A percentile compares a stretch with the other conserved stretches of the same genome.
phyloP scores from a whole-genome alignment of 1,139 yeast genomes.

The Candida pseudoviswanathii region DNA sequence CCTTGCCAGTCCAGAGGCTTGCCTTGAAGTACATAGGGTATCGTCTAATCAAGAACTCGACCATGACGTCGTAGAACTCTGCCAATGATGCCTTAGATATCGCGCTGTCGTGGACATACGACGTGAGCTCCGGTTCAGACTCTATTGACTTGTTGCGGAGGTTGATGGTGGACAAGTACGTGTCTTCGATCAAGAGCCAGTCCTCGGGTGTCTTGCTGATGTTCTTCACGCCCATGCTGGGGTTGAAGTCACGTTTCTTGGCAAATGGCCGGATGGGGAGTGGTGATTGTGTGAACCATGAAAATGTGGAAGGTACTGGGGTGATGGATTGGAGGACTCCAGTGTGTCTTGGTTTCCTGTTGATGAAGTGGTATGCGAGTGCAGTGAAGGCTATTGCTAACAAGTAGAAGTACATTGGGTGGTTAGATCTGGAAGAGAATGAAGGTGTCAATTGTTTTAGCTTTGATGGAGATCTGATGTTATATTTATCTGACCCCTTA shows the following conservation, averaged over 20 bases:
- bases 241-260: slow-evolving; percentile 38
- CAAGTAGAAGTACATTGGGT: neutral
- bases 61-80: slow-evolving; percentile 35
- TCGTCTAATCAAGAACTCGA: slow-evolving; percentile 28
- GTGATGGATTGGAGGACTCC: slow-evolving; percentile 7
- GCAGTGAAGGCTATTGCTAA: neutral
- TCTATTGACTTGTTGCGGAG: slow-evolving; percentile 24
- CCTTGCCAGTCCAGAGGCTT: slow-evolving; percentile 6
- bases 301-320: slow-evolving; percentile 31
- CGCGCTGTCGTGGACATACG: slow-evolving; percentile 23
- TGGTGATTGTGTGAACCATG: slow-evolving; percentile 54
- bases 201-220: slow-evolving; percentile 33
- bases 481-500: neutral
- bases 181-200: slow-evolving; percentile 41
- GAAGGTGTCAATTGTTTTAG: neutral
- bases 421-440: neutral
- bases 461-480: neutral
- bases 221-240: slow-evolving; percentile 41
- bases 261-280: slow-evolving; percentile 54
- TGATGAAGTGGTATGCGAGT: neutral
- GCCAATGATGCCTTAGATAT: slow-evolving; percentile 28
- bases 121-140: slow-evolving; percentile 24
- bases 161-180: slow-evolving; percentile 29
- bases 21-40: slow-evolving; percentile 36
- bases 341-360: neutral